phyloP scores from a whole-genome alignment of 1,284 basidiomycete genomes.

The Ustilago crameri region DNA sequence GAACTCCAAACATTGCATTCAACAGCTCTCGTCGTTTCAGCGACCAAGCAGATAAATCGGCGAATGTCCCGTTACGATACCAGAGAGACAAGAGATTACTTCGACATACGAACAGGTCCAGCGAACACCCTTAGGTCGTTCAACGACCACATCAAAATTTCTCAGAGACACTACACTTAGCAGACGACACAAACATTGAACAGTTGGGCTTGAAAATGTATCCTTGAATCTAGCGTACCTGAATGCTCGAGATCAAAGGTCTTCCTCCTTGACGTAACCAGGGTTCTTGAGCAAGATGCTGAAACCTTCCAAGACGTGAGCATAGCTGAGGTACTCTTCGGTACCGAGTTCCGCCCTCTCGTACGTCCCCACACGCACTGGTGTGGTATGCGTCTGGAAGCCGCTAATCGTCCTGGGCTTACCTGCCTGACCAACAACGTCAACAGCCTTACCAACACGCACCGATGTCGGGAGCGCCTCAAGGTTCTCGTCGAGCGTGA shows the following conservation, averaged over 20 bases:
- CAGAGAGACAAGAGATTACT: no score
- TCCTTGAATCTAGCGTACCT: no score
- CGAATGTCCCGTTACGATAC: no score
- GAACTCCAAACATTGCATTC: no score
- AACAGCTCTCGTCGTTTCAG: no score
- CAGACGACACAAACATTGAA: no score
- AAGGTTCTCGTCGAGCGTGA: conserved; percentile 86
- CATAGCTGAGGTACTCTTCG: conserved; percentile 93
- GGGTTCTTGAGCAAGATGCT: conserved; percentile 69
- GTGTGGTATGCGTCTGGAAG: conserved; percentile 87
- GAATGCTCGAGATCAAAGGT: conserved; percentile 24
- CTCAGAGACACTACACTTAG: no score
- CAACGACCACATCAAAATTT: no score
- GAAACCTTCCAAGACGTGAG: conserved; percentile 70
- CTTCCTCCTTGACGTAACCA: conserved; percentile 68
- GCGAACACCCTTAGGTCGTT: no score
- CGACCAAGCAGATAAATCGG: no score
- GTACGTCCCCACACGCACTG: conserved; percentile 90
- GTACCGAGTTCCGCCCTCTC: conserved; percentile 95
- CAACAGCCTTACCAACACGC: conserved; percentile 83
- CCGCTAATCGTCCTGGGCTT: conserved; percentile 68
- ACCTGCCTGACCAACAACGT: conserved; percentile 68
- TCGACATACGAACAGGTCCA: no score
- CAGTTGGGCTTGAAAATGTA: no score
- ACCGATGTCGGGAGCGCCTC: conserved; percentile 84